phyloP scores from a whole-genome alignment of 371 early-diverging fungal genomes.

The Thermomucor indicae-seudaticae region DNA sequence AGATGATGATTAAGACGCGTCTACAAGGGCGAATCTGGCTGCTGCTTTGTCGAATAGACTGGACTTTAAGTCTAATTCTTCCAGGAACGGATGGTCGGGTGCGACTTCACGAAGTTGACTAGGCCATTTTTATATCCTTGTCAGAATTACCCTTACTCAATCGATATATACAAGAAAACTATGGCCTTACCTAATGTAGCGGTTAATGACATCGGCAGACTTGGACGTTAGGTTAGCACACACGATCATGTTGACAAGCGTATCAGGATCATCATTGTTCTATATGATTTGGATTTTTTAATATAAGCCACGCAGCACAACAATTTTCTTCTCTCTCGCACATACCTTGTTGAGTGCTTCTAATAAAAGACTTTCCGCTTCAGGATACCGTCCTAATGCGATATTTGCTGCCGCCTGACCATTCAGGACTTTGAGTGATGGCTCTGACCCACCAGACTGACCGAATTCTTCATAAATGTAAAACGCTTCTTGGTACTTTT shows the following conservation, averaged over 20 bases:
- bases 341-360: slow-evolving; percentile 76
- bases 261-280: slow-evolving; percentile 80
- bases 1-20: slow-evolving; percentile 18
- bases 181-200: slow-evolving; percentile 61
- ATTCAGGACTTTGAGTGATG: slow-evolving; percentile 75
- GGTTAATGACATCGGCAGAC: slow-evolving; percentile 59
- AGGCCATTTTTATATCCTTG: too few relatives aligned
- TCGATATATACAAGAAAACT: not conserved
- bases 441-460: slow-evolving; percentile 64
- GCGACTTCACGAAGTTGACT: slow-evolving; percentile 78
- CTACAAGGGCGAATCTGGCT: slow-evolving; percentile 35
- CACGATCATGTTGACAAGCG: slow-evolving; percentile 83
- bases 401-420: slow-evolving; percentile 85
- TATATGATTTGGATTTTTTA: slow-evolving; percentile 7
- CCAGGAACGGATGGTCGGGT: slow-evolving; percentile 78
- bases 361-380: slow-evolving; percentile 80
- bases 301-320: too few relatives aligned
- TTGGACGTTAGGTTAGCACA: slow-evolving; percentile 66
- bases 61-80: slow-evolving; percentile 74
- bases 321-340: not conserved
- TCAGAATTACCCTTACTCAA: too few relatives aligned
- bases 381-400: slow-evolving; percentile 77
- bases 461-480: slow-evolving; percentile 94
- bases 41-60: slow-evolving; percentile 76
- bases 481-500: slow-evolving; percentile 82